Evolutionary conservation across 441 rosid species (phyloP), one percentile per base, ranked within the genome.

Genomic region (Flueggea neowawraea): DNA sequence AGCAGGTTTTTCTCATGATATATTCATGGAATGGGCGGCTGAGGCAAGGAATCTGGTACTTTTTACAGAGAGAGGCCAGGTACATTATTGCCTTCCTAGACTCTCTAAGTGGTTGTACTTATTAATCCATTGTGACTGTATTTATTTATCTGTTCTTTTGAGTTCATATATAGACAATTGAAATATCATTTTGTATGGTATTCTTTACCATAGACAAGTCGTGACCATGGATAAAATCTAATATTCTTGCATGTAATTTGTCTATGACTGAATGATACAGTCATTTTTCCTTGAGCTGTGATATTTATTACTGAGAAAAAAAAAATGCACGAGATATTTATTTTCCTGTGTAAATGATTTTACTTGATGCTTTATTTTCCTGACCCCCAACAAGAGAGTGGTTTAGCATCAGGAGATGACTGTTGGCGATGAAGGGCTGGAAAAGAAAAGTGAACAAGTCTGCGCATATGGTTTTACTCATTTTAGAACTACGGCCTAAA

Each of bases 11-110:
- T 82, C 99, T 69, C 99, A 89, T 66, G 97, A 91, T 72, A 89
- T 94, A 72, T 89, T 94, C 55, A 96, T 86, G 65, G 96, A 91
- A 52, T 94, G 96, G 99, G 97, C 96, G 13, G 75, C 85, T 68
- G 99, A 91, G 77, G 75, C 70, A 15, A 91, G 76, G 79, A 94
- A 91, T 78, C 86, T 89, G 32, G 88, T 91, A 49, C 92, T 94
- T 57, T 94, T 94, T 78, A 89, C 97, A 7, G 99, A 94, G 78
- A 86, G 90, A 82, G 96, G 99, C 78, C 99, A 94, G 88, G 99
- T 94, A 69, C 16, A 52, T 44, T 52, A 61, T 57, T 47, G 3
- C 14, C n/a, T 47, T 47, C 45, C 12, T 43, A 43, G 12, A 47
- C 14, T 10, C 5, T 9, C 7, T 4, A 11, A 47, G 12, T 47